Base-by-base conservation (phyloP, 768 basidiomycete genomes). In the Trametes villosa region DNA sequence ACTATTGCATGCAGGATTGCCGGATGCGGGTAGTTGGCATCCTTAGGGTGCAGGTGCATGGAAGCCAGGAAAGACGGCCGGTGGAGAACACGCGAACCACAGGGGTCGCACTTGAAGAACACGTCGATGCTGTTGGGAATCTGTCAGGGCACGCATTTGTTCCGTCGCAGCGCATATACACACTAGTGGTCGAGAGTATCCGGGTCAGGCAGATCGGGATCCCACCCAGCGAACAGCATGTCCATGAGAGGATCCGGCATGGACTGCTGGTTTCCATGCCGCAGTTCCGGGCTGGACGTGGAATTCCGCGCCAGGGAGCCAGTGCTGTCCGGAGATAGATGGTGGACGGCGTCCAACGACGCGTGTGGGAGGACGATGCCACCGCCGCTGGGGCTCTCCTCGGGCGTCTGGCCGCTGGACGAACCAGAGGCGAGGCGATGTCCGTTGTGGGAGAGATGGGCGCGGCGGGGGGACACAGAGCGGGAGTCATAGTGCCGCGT, bases 1-100 rank as follows among this genome's bases (percentile, higher is more conserved):
- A 91, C 91, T 63, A 97, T 96, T 64, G 94, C 94, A 74, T 97
- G 95, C 34, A 97, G 78, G 57, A 97, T 84, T 3, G 93, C 90
- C 3, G 91, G 86, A 77, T 96, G 93, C 31, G 95, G 95, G 70
- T 96, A 97, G 40, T 84, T 83, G 9, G 87, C 84, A 70, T 94
- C 90, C 57, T 84, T 82, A 3, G 95, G 93, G 50, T 92, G 85
- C 45, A 94, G 77, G 65, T 83, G 84, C 82, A 96, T 82, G 4
- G 91, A 88, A 17, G 89, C 81, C 26, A 94, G 74, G 72, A 97
- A 92, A 9, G 89, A 87, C 13, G 88, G 84, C 11, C 86, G 84
- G 70, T 96, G 93, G 34, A 97, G 77, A 51, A 96, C 86, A 46
- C 91, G 84, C 26, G 93, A 88, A 46, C 91, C 86, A 68, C 92